Conservation (phyloP, 352 stramenopile species). For the Aphanomyces cochlioides region DNA sequence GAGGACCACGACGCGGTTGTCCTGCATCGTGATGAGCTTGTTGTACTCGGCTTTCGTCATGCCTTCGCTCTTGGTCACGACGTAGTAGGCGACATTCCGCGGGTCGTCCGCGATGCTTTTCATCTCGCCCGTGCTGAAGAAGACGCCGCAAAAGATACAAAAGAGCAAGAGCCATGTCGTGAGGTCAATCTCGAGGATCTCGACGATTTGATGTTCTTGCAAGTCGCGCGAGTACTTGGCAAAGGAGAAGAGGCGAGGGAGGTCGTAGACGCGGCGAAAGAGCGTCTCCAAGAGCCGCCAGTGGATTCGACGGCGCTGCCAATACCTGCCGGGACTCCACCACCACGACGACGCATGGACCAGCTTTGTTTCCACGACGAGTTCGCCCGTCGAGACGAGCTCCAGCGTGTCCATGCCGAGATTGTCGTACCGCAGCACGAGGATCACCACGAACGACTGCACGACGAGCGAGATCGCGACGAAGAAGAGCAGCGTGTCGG, state of each 20-base stretch:
- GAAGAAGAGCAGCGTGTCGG: conserved; percentile 25
- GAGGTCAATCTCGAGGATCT: conserved; percentile 23
- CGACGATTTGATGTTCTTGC: conserved; percentile 22
- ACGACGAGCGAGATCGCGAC: conserved; percentile 15
- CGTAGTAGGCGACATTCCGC: background rate
- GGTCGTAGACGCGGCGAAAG: conserved; percentile 10
- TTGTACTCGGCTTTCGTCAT: background rate
- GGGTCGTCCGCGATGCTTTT: background rate
- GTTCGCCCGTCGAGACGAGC: conserved; percentile 1
- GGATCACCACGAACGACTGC: conserved; percentile 22
- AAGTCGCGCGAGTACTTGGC: conserved; percentile 25
- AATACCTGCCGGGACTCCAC: background rate
- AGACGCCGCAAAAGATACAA: conserved; percentile 4
- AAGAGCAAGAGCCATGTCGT: conserved; percentile 21
- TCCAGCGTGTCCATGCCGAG: background rate
- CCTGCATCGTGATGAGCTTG: background rate
- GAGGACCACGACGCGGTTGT: conserved; percentile 1
- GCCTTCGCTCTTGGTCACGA: background rate
- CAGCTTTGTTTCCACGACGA: background rate
- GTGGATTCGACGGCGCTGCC: background rate
- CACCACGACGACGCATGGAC: background rate
- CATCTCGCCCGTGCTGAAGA: conserved; percentile 6
- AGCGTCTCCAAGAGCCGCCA: background rate
- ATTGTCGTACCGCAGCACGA: conserved; percentile 1
- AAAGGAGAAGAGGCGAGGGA: conserved; percentile 20